Base-by-base conservation (phyloP, 352 stramenopile species). In the Globisporangium perplexum region DNA sequence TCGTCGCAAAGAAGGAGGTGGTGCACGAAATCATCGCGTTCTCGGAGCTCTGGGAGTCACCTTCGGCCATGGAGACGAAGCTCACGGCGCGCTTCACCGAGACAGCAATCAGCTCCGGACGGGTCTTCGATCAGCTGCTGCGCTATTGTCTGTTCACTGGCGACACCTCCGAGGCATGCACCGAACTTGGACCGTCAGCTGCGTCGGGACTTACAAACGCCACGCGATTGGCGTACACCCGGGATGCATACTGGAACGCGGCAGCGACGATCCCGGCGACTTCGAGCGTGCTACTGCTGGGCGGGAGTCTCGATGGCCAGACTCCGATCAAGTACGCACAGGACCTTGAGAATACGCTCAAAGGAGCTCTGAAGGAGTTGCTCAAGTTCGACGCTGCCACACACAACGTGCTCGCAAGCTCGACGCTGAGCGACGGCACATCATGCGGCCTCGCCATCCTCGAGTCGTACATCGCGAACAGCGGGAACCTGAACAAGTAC, bases 41-140 rank as follows among this genome's bases (percentile, higher is more conserved):
- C 53, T 90, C 73, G 14, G 82, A 93, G 57, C 62, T 93, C 24
- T 93, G 82, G 82, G 79, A 93, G 31, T 44, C 31, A 0, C 79
- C 79, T 3, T 63, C 76, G 23, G 75, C 77, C 1, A 69, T 70
- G 42, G 57, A 77, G 31, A 59, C 56, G 0, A 57, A 72, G 47
- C 56, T 93, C 14, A 58, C 71, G 24, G 33, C 62, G 20, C 63
- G 74, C 10, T 90, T 89, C 52, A 76, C 59, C 11, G 55, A 74
- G 18, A 52, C 66, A 36, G 58, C 63, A 11, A 76, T 89, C 42
- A 83, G 73, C 50, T 55, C 53, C 14, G 82, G 79, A 26, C 52
- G 47, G 4, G 64, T 60, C 30, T 86, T 75, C 49, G 56, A 67
- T 4, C 68, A 83, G 17, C 57, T 89, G 10, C 24, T 74, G 26